Base-by-base conservation (phyloP, 2,329 filamentous ascomycete species). In the Botryotinia narcissicola region DNA sequence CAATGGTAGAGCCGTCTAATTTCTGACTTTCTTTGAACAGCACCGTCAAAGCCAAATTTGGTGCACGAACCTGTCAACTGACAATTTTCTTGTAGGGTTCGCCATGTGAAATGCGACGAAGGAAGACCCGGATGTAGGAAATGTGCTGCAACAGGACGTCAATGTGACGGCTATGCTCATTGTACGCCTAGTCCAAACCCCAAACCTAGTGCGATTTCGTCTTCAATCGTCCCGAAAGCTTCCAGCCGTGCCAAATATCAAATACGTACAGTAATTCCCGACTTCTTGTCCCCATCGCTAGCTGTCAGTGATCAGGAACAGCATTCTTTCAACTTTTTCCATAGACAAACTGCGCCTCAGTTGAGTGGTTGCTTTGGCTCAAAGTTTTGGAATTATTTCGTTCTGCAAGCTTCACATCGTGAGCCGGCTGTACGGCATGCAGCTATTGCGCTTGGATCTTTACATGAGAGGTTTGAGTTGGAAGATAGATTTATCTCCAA, bases 291-390 rank as follows among this genome's bases (percentile, higher is more conserved):
- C 22, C 62, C 57, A 4, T 61, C 73, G 4, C 57, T 60, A 32
- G 73, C 60, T 57, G 42, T 46, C 9, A 57, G n/a, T 42, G 60
- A 68, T 18, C 73, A 74, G 61, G 74, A 75, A 48, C 51, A 60
- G 25, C 60, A 72, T 60, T 90, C 90, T 77, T 90, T 90, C 77
- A 84, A 88, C 71, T 81, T 90, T 25, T 91, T 91, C 77, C 85
- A 86, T 60, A 82, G 85, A 32, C 87, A 87, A 54, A 90, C 90
- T 0, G 87, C 88, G 4, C 86, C 82, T 44, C 88, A 90, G 77
- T 82, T 92, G 10, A 89, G 89, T 0, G 88, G 90, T n/a, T 90
- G 88, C 77, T 91, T 91, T 74, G 87, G 90, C 77, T 86, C 85
- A 37, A 83, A 85, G 3, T 92, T 92, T 78, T 92, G 90, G 89